These are phyloP conservation scores for Lactuca saligna DNA, from an alignment of 129 eudicot genomes.

Conservation along the genomic window DNA sequence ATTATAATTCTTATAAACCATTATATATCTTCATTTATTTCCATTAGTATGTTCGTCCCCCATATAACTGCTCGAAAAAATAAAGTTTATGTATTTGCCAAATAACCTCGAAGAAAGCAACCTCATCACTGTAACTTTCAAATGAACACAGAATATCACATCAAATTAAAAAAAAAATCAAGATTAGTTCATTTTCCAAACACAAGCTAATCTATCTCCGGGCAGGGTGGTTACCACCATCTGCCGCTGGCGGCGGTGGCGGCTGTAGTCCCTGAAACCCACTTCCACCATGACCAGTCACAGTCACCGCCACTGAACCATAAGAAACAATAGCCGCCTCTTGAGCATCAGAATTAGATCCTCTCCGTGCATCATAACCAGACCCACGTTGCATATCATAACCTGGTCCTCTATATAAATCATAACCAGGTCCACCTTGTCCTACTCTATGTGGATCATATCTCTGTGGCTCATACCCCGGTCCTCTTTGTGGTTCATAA, in stretches of 20 bases:
- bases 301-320: conserved; percentile 37
- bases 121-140: conserved; percentile 28
- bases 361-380: conserved; percentile 32
- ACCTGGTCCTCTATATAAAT: conserved; percentile 31
- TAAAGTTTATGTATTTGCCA: conserved; percentile 14
- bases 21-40: background rate
- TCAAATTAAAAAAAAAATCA: background rate
- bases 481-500: conserved; percentile 32
- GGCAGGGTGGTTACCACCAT: conserved; percentile 51
- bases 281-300: conserved; percentile 33
- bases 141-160: background rate
- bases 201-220: conserved; percentile 45
- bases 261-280: conserved; percentile 49
- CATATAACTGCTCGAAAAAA: background rate
- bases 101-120: conserved; percentile 15
- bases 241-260: conserved; percentile 31
- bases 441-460: conserved; percentile 45
- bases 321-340: conserved; percentile 36
- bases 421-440: conserved; percentile 38
- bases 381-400: conserved; percentile 24
- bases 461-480: conserved; percentile 30
- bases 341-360: conserved; percentile 34
- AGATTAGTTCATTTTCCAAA: conserved; percentile 8
- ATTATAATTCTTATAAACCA: too few species aligned
- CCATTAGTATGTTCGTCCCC: background rate